A percentile compares a stretch with the other conserved stretches of the same genome.
Conservation (phyloP, 2,329 filamentous ascomycete species). For the Emmonsiellopsis sp. region DNA sequence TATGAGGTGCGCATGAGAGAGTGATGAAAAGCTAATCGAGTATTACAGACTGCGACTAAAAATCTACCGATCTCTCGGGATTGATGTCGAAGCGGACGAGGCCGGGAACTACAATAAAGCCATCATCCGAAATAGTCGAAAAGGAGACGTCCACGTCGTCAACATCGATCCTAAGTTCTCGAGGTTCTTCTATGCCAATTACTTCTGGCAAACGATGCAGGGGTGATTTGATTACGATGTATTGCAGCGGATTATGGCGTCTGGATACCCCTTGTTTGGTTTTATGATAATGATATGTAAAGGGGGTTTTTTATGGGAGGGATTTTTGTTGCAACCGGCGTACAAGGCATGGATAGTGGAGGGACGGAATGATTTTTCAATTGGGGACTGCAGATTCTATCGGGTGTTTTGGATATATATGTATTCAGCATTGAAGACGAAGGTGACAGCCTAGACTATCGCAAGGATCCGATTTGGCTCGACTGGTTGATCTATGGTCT, state of each 20-base stretch:
- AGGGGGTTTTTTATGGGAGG: too few relatives aligned
- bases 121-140: constrained; percentile 71
- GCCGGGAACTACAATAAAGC: constrained; percentile 76
- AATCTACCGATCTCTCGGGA: constrained; percentile 82
- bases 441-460: too few relatives aligned
- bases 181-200: constrained; percentile 85
- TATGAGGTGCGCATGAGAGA: constrained; percentile 1
- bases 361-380: too few relatives aligned
- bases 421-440: too few relatives aligned
- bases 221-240: constrained; percentile 16
- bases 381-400: too few relatives aligned
- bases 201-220: constrained; percentile 85
- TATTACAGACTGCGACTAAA: constrained; percentile 61
- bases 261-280: neutral
- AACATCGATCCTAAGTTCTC: constrained; percentile 92
- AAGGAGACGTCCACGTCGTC: constrained; percentile 88
- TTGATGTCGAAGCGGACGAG: constrained; percentile 77
- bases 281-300: neutral
- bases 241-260: neutral
- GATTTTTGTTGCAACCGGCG: too few relatives aligned
- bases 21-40: neutral
- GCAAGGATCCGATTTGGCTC: too few relatives aligned
- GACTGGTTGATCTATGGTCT: too few relatives aligned
- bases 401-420: too few relatives aligned
- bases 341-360: too few relatives aligned